A percentile compares a stretch with the other conserved stretches of the same genome.
Conservation (phyloP, 2,329 filamentous ascomycete species). For the Huntiella savannae region DNA sequence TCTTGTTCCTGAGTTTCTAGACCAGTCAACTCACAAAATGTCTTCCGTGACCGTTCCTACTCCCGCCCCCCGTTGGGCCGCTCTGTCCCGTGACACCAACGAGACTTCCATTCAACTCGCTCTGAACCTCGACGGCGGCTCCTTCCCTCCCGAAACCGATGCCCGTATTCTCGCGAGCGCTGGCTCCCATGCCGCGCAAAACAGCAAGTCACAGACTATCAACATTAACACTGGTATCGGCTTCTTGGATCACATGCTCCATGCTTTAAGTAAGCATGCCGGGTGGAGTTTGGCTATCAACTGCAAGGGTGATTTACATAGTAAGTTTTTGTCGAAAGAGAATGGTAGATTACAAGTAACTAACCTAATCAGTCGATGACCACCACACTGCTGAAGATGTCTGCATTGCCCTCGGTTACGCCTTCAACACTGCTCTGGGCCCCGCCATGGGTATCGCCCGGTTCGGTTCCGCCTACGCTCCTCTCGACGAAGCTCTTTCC, state of each 20-base stretch:
- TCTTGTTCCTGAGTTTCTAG: too few relatives aligned
- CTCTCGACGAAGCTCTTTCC: constrained; percentile 86
- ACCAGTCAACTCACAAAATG: neutral
- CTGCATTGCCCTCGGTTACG: constrained; percentile 72
- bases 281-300: constrained; percentile 77
- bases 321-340: constrained; percentile 29
- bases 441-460: constrained; percentile 64
- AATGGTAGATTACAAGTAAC: neutral
- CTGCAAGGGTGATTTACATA: constrained; percentile 80
- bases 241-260: constrained; percentile 97
- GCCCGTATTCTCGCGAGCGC: constrained; percentile 28
- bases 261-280: constrained; percentile 86
- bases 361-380: constrained; percentile 55
- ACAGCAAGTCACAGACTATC: constrained; percentile 69
- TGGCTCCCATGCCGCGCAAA: constrained; percentile 63
- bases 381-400: constrained; percentile 96
- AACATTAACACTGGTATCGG: constrained; percentile 84
- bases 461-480: constrained; percentile 81
- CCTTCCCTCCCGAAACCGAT: constrained; percentile 47
- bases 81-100: constrained; percentile 78
- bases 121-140: constrained; percentile 82
- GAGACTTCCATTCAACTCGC: constrained; percentile 93
- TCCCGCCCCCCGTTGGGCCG: constrained; percentile 42
- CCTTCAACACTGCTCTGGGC: constrained; percentile 66
- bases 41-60: neutral